Evolutionary conservation across 768 basidiomycete species (phyloP), one percentile per base, ranked within the genome.

Genomic region (Suillus plorans): DNA sequence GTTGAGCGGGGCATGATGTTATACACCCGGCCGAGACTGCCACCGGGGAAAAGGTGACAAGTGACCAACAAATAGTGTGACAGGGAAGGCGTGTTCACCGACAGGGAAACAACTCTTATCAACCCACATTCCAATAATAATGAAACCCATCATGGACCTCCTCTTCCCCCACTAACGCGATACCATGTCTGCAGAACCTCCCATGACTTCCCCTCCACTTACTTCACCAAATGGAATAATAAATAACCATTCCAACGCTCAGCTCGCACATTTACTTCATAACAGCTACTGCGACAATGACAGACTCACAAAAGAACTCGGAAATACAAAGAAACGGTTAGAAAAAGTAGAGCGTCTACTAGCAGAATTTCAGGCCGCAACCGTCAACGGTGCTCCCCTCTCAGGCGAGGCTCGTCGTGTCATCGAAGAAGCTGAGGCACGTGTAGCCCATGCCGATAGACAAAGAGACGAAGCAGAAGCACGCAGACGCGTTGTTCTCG

Each of bases 191-290:
- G 37, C 72, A 5, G 66, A 68, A 28, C 68, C 71, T 36, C 65
- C 61, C 57, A 44, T 57, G 28, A 25, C 64, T 47, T 69, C 55
- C 0, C 72, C n/a, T 50, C 70, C 55, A 49, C 66, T 66, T 0
- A n/a, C 55, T 0, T 71, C 73, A 2, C 66, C 74, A 0, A 69
- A 69, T 41, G 68, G 65, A 4, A 12, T 71, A 34, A 45, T 69
- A 12, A 52, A 67, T 36, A 34, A 65, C 6, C 73, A 75, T 34
- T 80, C 81, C 20, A 80, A 85, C 68, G 76, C 86, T 1, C 81
- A 84, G 64, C 85, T 90, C 70, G 87, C 88, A 16, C 68, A 78
- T 8, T 81, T 89, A 57, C 85, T 90, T 71, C 71, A 83, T 5
- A 77, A 81, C 44, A 80, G 84, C 55, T 85, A 85, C 69, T 78